Base-by-base conservation (phyloP, 768 basidiomycete genomes). In the Hericium alpestre region DNA sequence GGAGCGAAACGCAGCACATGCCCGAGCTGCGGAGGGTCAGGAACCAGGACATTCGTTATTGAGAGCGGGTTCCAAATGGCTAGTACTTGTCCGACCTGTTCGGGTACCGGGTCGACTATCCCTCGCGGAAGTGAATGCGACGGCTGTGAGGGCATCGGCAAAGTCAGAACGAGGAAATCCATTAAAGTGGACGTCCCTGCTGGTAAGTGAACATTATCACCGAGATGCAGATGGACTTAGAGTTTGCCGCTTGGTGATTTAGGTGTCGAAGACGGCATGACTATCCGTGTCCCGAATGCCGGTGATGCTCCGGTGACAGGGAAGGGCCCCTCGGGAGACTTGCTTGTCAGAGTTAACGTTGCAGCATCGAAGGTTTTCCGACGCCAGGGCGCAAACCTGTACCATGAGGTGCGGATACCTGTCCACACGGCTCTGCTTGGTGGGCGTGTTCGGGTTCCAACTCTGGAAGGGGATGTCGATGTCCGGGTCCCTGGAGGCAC, bases 61-160 rank as follows among this genome's bases (percentile, higher is more conserved):
- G 85, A 91, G 66, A 86, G 79, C 68, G 96, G 96, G 16, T 98
- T 99, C 81, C 90, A 93, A 68, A 94, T 99, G 92, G 85, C 93
- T 22, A 90, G 84, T 59, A 93, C 92, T 32, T 99, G 96, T 72
- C 75, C 77, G 55, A 67, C 79, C 25, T 99, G 96, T 71, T 76
- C 79, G 16, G 96, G 96, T 10, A 76, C 79, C 27, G 96, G 96
- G 23, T 82, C 81, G 46, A 81, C 79, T 2, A 81, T 96, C 38
- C 92, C 93, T 56, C 82, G 81, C 25, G 83, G 80, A 46, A 79
- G 84, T 54, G 80, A 87, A 63, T 99, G 96, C 68, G 77, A 79
- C 11, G 74, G 76, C 53, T 99, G 96, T 69, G 81, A 76, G 37
- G 96, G 96, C 16, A 77, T 91, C 32, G 96, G 96, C 27, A 88